Percentiles rank a stretch among this genome's conserved stretches.
phyloP scores from a whole-genome alignment of 2,329 filamentous ascomycete genomes.

The Fusarium humuli region DNA sequence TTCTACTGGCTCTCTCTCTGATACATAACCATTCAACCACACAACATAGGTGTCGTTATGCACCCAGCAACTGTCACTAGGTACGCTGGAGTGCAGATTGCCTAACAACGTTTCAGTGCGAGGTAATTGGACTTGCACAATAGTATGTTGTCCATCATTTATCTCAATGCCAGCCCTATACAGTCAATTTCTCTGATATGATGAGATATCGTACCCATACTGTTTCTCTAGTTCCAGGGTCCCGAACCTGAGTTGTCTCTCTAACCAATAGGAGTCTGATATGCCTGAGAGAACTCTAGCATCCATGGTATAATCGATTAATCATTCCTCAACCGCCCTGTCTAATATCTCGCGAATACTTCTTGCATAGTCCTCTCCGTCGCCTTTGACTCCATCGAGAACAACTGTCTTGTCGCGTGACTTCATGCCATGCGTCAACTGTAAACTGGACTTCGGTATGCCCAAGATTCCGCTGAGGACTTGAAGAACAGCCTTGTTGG shows the following conservation, averaged over 20 bases:
- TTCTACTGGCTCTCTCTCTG: neutral
- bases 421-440: slow-evolving; percentile 72
- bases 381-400: slow-evolving; percentile 51
- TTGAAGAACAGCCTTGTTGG: slow-evolving; percentile 73
- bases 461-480: slow-evolving; percentile 70
- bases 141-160: neutral
- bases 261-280: slow-evolving; percentile 21
- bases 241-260: neutral
- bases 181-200: neutral
- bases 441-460: slow-evolving; percentile 72
- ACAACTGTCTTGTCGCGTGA: slow-evolving; percentile 72
- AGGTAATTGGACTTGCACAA: neutral
- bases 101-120: neutral
- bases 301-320: neutral
- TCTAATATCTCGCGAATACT: slow-evolving; percentile 46
- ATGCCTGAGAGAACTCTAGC: neutral
- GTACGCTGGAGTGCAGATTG: neutral
- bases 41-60: neutral
- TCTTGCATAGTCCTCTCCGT: slow-evolving; percentile 47
- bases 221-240: neutral
- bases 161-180: neutral
- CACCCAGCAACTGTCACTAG: neutral
- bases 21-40: neutral
- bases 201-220: neutral
- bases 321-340: slow-evolving; percentile 42